Evolutionary conservation across 2,329 filamentous ascomycete genomes (phyloP), one percentile per base, ranked within the genome.

Genomic region (Pseudocercospora crystallina): DNA sequence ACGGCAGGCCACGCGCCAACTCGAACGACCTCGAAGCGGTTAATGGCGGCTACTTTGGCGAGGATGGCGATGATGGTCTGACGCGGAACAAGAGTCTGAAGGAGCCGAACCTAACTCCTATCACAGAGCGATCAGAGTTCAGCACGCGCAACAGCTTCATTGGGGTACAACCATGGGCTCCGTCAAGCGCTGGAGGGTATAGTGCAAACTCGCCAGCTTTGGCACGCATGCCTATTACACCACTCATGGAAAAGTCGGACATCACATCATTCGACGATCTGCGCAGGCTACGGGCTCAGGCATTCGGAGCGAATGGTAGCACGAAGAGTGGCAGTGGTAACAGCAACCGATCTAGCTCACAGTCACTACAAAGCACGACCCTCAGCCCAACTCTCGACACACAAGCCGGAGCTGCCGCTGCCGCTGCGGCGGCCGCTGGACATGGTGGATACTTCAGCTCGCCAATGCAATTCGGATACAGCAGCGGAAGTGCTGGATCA

Each of bases 61-160:
- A 87, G 0, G 83, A 86, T 14, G 86, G 86, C 2, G 71, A 86
- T 12, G 80, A 84, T 51, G 76, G 77, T 2, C 62, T 85, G 35
- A 73, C 73, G 46, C 82, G 89, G 32, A 83, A 83, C 47, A 94
- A 87, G 58, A 90, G 89, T 14, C 83, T 88, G 14, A 83, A 87
- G 35, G 92, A 96, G 67, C 92, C 94, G 1, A 96, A 94, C 62
- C 75, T 99, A 41, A 97, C 94, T 1, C 94, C 94, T 5, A 97
- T 99, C 62, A 97, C 92, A 0, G 94, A 97, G 69, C 83, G 91
- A 10, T 95, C 89, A 52, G 94, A 99, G 71, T 96, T 95, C 75
- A 96, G 90, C 36, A 96, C 95, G 52, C 84, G 94, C 38, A 97
- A 96, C 67, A 95, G 89, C 1, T 82, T 95, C 51, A 88, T 95